phyloP scores from a whole-genome alignment of 331 rosid species.

The Rosa hybrid region DNA sequence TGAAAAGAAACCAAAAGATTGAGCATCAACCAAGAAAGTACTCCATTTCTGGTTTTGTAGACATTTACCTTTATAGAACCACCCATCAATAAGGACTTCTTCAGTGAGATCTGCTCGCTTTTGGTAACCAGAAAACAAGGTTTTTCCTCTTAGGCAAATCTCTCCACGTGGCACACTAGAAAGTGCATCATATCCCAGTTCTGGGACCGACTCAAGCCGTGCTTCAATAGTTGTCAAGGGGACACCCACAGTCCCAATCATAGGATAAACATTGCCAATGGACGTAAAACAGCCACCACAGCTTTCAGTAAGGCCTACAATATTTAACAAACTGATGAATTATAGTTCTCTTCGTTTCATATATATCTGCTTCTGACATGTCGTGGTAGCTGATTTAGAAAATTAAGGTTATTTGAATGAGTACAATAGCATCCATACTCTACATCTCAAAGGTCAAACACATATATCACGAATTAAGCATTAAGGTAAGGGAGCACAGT shows the following conservation, averaged over 20 bases:
- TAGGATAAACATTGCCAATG: constrained; percentile 62
- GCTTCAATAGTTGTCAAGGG: constrained; percentile 83
- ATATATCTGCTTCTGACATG: neutral
- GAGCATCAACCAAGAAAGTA: neutral
- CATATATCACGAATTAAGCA: neutral
- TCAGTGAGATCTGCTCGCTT: constrained; percentile 76
- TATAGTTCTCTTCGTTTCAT: neutral
- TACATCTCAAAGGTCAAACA: neutral
- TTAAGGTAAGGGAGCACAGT: neutral
- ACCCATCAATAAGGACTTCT: constrained; percentile 72
- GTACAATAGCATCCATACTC: neutral
- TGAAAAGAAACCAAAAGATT: neutral
- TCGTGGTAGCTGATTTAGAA: neutral
- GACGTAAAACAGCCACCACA: constrained; percentile 84
- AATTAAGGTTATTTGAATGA: neutral
- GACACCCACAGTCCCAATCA: constrained; percentile 82
- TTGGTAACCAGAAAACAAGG: constrained; percentile 81
- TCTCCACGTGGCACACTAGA: constrained; percentile 73
- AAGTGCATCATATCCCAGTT: constrained; percentile 85
- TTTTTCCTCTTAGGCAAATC: constrained; percentile 72
- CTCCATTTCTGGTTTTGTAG: neutral
- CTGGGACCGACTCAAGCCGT: constrained; percentile 90
- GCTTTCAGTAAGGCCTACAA: constrained; percentile 84
- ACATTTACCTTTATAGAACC: constrained; percentile 89
- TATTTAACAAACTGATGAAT: neutral